These are phyloP conservation scores for Henningerozyma blattae DNA, from an alignment of 805 yeast species.

Conservation along the genomic window DNA sequence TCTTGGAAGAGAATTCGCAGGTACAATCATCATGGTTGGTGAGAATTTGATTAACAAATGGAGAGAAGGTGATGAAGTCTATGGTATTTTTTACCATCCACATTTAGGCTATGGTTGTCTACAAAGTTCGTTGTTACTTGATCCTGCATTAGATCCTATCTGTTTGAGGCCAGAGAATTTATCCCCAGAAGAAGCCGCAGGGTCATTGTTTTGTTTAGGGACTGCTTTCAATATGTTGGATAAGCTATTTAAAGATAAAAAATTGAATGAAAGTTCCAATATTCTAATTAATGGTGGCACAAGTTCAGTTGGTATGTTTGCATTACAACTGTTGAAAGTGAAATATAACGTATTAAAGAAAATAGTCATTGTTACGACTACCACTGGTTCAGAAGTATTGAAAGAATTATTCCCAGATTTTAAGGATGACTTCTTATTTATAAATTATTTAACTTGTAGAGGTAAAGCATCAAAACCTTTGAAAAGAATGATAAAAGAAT, in stretches of 20 bases:
- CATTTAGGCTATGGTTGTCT: constrained; percentile 43
- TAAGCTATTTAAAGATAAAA: constrained; percentile 12
- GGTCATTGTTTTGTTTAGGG: constrained; percentile 49
- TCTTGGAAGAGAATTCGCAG: constrained; percentile 60
- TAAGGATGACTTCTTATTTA: constrained; percentile 28
- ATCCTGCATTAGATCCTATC: constrained; percentile 39
- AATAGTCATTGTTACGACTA: constrained; percentile 49
- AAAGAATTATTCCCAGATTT: constrained; percentile 28
- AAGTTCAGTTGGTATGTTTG: constrained; percentile 57
- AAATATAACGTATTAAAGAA: constrained; percentile 34
- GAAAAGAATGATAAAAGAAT: constrained; percentile 21
- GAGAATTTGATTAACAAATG: constrained; percentile 25
- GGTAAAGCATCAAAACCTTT: constrained; percentile 23
- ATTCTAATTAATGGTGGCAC: constrained; percentile 69
- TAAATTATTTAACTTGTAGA: constrained; percentile 23
- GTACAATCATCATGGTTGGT: constrained; percentile 47
- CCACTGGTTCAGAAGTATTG: constrained; percentile 35
- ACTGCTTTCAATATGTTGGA: constrained; percentile 44
- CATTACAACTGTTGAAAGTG: constrained; percentile 46
- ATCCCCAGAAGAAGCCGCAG: constrained; percentile 44
- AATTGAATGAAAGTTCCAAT: constrained; percentile 30
- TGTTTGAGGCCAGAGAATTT: constrained; percentile 36
- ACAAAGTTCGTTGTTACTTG: constrained; percentile 42
- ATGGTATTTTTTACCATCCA: constrained; percentile 47
- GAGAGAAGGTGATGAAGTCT: constrained; percentile 50